Evolutionary conservation across 2,329 filamentous ascomycete species (phyloP), one percentile per base, ranked within the genome.

Genomic region (Hypoxylon sp.): DNA sequence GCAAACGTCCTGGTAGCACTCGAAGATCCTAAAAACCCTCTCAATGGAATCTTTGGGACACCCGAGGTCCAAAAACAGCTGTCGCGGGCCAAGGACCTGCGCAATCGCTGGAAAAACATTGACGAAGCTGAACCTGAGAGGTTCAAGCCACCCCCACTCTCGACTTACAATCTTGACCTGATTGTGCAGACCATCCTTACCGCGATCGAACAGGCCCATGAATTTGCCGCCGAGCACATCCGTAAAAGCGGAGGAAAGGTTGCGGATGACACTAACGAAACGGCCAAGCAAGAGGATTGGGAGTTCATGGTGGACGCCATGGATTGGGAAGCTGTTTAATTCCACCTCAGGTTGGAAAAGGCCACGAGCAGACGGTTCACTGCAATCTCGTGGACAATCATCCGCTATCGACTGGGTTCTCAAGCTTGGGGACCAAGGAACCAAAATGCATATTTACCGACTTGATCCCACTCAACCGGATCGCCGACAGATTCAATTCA

Each of bases 91-190:
- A 93, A 93, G 75, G 89, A 92, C 70, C 83, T 92, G 62, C 82
- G 91, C 1, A 93, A 93, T 71, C 82, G 88, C 8, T 93, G 91
- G 91, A 93, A 93, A 79, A 87, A 89, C 59, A 89, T 87, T 0
- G 87, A 89, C 39, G 83, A 87, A 47, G 60, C 53, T 2, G 61
- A 70, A n/a, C 42, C 59, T 0, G 29, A 37, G 2, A 69, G 54
- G 21, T 67, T 65, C 15, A 57, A 50, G 50, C 77, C 75, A 21
- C 75, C 79, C 13, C 82, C 83, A 21, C 79, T 93, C 2, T 84
- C 85, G 64, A 86, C 87, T 69, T 89, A 92, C 71, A 86, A 91
- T 59, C 80, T 93, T 10, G 84, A 87, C 24, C 81, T 80, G 59
- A 91, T 93, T 68, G 80, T 93, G 1, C 77, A 79, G 4, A 80